These are phyloP conservation scores for Solanum medicagineum DNA, from an alignment of 257 asterid genomes.

Conservation along the genomic window DNA sequence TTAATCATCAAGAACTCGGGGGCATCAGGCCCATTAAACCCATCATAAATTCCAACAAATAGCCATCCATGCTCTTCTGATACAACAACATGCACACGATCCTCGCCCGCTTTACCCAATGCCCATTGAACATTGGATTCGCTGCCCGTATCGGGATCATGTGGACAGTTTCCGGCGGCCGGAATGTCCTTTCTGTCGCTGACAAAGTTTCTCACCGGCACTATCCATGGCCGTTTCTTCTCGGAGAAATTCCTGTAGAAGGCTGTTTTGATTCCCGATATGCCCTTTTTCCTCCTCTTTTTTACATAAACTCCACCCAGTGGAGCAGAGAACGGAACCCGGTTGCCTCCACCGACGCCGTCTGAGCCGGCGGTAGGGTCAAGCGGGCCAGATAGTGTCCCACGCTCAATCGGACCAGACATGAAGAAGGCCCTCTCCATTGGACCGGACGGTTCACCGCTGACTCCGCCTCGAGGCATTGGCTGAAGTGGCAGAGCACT, in stretches of 20 bases:
- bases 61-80: slow-evolving; percentile 97
- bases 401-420: slow-evolving; percentile 96
- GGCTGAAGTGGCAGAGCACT: slow-evolving; percentile 87
- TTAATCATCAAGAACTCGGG: slow-evolving; percentile 93
- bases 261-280: slow-evolving; percentile 66
- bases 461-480: slow-evolving; percentile 58
- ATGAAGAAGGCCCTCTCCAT: slow-evolving; percentile 78
- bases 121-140: slow-evolving; percentile 89
- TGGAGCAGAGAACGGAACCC: slow-evolving; percentile 83
- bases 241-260: slow-evolving; percentile 60
- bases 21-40: slow-evolving; percentile 96
- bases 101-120: slow-evolving; percentile 92
- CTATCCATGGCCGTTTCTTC: slow-evolving; percentile 46
- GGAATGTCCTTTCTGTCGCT: slow-evolving; percentile 43
- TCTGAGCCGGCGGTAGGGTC: slow-evolving; percentile 25
- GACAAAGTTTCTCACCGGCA: slow-evolving; percentile 71
- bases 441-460: slow-evolving; percentile 54
- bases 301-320: slow-evolving; percentile 61
- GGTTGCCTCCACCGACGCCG: slow-evolving; percentile 4
- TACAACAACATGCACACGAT: slow-evolving; percentile 92
- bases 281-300: slow-evolving; percentile 66
- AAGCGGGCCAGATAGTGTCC: slow-evolving; percentile 84
- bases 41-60: slow-evolving; percentile 93
- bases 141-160: slow-evolving; percentile 34
- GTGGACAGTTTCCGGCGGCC: slow-evolving; percentile 15